Conservation (phyloP, 768 basidiomycete genomes). For the Leccinum barrowsii region DNA sequence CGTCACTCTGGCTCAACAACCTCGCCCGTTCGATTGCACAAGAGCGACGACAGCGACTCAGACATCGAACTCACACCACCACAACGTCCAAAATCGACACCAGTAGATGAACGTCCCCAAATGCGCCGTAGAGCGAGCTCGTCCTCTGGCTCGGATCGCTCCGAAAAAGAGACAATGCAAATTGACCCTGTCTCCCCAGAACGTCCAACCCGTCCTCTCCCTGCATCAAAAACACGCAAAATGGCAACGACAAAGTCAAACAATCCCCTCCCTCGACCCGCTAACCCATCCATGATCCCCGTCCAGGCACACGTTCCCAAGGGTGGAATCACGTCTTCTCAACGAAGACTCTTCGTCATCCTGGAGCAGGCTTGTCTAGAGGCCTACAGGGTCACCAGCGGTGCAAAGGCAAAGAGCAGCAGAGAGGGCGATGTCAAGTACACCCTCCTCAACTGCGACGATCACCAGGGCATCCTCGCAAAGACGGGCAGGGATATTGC, state of each 20-base stretch:
- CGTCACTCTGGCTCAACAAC: constrained; percentile 60
- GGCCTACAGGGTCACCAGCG: constrained; percentile 80
- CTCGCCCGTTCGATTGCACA: constrained; percentile 27
- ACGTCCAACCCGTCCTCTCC: constrained; percentile 65
- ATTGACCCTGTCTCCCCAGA: constrained; percentile 29
- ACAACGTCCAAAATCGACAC: constrained; percentile 73
- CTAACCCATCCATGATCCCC: constrained; percentile 80
- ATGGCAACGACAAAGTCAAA: constrained; percentile 35
- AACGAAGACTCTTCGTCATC: constrained; percentile 81
- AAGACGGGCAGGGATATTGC: constrained; percentile 98
- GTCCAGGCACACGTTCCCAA: constrained; percentile 74
- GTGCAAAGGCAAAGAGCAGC: constrained; percentile 46
- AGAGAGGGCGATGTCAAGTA: constrained; percentile 86
- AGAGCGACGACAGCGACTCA: constrained; percentile 13
- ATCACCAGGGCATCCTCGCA: constrained; percentile 97
- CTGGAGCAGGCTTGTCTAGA: constrained; percentile 94
- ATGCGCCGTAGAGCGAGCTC: constrained; percentile 44
- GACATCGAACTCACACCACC: constrained; percentile 42
- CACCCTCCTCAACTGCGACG: constrained; percentile 95
- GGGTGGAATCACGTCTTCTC: constrained; percentile 46
- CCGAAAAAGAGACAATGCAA: constrained; percentile 33
- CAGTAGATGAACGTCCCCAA: constrained; percentile 54
- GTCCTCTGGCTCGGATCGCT: constrained; percentile 35
- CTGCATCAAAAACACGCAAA: constrained; percentile 51
- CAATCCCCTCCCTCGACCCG: constrained; percentile 45